Percentiles rank a stretch among this genome's conserved stretches.
phyloP scores from a whole-genome alignment of 148 eudicot species.

The Cornus suecica region DNA sequence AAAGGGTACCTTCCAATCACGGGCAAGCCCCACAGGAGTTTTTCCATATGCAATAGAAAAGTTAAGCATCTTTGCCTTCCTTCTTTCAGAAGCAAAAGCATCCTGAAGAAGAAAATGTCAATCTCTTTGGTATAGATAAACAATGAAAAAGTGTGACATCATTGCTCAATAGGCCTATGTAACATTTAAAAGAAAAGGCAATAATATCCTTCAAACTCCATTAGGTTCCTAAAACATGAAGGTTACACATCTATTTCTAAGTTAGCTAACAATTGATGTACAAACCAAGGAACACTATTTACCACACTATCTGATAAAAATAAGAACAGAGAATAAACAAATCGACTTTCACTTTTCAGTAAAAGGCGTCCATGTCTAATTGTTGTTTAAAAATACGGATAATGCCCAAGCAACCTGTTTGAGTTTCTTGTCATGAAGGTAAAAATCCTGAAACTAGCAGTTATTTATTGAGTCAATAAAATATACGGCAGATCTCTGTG shows the following conservation, averaged over 20 bases:
- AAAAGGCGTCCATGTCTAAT: background rate
- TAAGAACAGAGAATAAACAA: too few species aligned
- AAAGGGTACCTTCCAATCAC: slow-evolving; percentile 85
- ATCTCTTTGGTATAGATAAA: background rate
- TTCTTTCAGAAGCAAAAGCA: slow-evolving; percentile 92
- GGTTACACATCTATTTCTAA: too few species aligned
- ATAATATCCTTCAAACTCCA: too few species aligned
- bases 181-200: background rate
- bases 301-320: background rate
- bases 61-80: slow-evolving; percentile 97
- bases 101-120: slow-evolving; percentile 38
- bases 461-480: background rate
- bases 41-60: slow-evolving; percentile 97
- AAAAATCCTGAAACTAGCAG: background rate
- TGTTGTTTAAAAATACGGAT: background rate
- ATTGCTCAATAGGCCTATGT: background rate
- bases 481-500: too few species aligned
- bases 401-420: too few species aligned
- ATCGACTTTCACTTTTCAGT: background rate
- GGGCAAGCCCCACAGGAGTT: slow-evolving; percentile 85
- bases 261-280: too few species aligned
- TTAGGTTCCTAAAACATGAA: too few species aligned
- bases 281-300: background rate
- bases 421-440: background rate
- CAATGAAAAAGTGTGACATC: background rate